Evolutionary conservation across 1,284 basidiomycete species (phyloP).

Genomic region (Boletus semigastroideus): DNA sequence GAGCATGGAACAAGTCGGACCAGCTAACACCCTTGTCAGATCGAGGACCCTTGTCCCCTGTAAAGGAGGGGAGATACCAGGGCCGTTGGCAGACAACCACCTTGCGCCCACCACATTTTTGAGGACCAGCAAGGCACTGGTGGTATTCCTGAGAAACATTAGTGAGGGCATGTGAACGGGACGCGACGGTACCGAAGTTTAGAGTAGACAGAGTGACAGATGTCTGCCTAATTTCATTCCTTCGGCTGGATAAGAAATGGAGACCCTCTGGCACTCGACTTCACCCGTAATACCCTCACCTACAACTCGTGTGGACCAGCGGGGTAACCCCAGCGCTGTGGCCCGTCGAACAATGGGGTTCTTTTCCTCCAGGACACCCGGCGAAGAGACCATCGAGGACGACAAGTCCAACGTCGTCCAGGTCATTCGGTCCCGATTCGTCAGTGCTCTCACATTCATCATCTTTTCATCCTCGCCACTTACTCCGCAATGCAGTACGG

Average conservation of each 20-base stretch:
- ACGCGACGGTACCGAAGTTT: conserved; percentile 18
- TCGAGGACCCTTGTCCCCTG: conserved; percentile 81
- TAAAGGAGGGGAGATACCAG: conserved; percentile 74
- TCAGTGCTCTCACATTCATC: conserved; percentile 41
- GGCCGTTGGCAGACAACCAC: conserved; percentile 13
- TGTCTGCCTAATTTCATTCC: conserved; percentile 1
- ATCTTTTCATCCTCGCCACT: conserved; percentile 13
- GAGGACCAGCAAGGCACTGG: not conserved
- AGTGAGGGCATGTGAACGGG: not conserved
- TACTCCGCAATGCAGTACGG: conserved; percentile 50
- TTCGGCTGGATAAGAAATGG: conserved; percentile 9
- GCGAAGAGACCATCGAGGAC: conserved; percentile 37
- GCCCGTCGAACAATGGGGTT: conserved; percentile 45
- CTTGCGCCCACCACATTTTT: conserved; percentile 8
- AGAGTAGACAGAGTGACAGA: conserved; percentile 26
- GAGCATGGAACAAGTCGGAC: conserved; percentile 88
- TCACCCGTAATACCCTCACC: conserved; percentile 13
- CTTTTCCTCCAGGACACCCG: conserved; percentile 50
- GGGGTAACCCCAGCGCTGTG: not conserved
- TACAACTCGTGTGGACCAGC: not conserved
- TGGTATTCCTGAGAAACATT: conserved; percentile 12
- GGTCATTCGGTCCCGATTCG: conserved; percentile 73
- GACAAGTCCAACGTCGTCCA: conserved; percentile 52
- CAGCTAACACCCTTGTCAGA: conserved; percentile 86
- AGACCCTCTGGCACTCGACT: conserved; percentile 27